phyloP scores from a whole-genome alignment of 805 yeast species.

The Debaryomyces prosopidis region DNA sequence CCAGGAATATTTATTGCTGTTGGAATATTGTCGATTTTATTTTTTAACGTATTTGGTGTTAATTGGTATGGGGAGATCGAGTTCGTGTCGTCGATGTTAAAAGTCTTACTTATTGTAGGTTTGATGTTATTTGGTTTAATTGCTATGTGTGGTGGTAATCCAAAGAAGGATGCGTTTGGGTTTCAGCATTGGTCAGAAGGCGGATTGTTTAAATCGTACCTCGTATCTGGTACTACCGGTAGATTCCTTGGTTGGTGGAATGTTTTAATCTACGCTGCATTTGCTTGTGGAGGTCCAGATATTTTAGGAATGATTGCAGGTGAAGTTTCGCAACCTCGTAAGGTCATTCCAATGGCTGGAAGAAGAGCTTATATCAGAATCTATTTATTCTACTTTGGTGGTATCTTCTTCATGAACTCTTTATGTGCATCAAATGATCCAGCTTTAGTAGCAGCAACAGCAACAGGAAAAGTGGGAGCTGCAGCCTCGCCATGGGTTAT shows the following conservation, averaged over 20 bases:
- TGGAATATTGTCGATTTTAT: slow-evolving; percentile 40
- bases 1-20: slow-evolving; percentile 62
- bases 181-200: slow-evolving; percentile 71
- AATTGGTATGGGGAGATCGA: slow-evolving; percentile 56
- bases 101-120: slow-evolving; percentile 64
- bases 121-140: slow-evolving; percentile 62
- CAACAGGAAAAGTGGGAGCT: slow-evolving; percentile 44
- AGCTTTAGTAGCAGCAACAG: slow-evolving; percentile 49
- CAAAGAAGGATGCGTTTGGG: slow-evolving; percentile 70
- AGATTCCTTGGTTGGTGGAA: slow-evolving; percentile 61
- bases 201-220: slow-evolving; percentile 57
- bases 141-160: slow-evolving; percentile 78
- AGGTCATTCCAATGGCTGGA: slow-evolving; percentile 69
- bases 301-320: slow-evolving; percentile 71
- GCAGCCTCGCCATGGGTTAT: slow-evolving; percentile 84
- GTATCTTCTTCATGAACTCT: slow-evolving; percentile 66
- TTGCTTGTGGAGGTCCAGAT: slow-evolving; percentile 73
- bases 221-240: slow-evolving; percentile 52
- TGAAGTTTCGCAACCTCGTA: slow-evolving; percentile 66
- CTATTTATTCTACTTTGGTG: slow-evolving; percentile 57
- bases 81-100: slow-evolving; percentile 63
- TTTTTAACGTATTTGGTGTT: slow-evolving; percentile 50
- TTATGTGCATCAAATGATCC: slow-evolving; percentile 63
- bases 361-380: slow-evolving; percentile 71
- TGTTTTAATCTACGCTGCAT: slow-evolving; percentile 63